Evolutionary conservation across 2,329 filamentous ascomycete genomes (phyloP).

Genomic region (Fusarium chlamydosporum): DNA sequence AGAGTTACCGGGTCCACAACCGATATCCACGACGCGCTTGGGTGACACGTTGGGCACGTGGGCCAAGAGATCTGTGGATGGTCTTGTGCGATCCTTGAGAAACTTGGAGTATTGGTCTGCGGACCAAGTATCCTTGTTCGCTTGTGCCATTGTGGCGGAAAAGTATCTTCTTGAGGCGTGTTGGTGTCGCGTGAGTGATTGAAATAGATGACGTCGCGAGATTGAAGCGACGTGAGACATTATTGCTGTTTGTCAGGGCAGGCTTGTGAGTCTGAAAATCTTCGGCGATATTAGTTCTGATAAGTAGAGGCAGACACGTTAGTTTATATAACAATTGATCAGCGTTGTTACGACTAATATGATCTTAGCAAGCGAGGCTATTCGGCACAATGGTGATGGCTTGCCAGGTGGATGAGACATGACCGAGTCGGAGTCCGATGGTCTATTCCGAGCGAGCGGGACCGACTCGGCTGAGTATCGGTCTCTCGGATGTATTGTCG

Average conservation of each 20-base stretch:
- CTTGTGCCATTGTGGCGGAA: conserved; percentile 16
- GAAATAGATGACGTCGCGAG: conserved; percentile 28
- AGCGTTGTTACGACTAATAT: not conserved
- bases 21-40: conserved; percentile 67
- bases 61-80: conserved; percentile 66
- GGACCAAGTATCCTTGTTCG: conserved; percentile 60
- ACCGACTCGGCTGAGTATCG: conserved; percentile 10
- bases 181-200: conserved; percentile 5
- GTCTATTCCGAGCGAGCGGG: conserved; percentile 25
- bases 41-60: conserved; percentile 60
- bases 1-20: conserved; percentile 73
- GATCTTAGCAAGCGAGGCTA: not conserved
- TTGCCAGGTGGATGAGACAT: conserved; percentile 6
- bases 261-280: not conserved
- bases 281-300: accelerated
- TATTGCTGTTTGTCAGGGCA: not conserved
- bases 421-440: conserved; percentile 22
- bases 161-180: conserved; percentile 6
- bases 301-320: not conserved
- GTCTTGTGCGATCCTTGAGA: conserved; percentile 65
- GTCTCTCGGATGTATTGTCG: conserved; percentile 7
- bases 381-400: conserved; percentile 3
- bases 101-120: conserved; percentile 71
- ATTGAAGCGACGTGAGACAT: conserved; percentile 15
- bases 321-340: conserved; percentile 10